Percentiles rank a stretch among this genome's conserved stretches.
Conservation (phyloP, 768 basidiomycete species). For the Phanerodontia chrysosporium region DNA sequence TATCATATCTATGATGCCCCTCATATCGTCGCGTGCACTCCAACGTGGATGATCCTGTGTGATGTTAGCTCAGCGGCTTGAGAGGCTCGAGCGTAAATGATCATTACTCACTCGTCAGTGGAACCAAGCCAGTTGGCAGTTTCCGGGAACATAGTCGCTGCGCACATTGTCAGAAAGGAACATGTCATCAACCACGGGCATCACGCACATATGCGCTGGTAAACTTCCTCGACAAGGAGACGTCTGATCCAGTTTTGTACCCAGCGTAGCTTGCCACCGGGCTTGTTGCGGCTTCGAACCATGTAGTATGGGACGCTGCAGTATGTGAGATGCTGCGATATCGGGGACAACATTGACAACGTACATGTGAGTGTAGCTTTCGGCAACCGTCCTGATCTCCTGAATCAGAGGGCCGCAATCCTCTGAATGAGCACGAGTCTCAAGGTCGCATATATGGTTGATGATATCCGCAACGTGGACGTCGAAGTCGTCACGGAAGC, state of each 20-base stretch:
- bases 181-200: conserved; percentile 5
- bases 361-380: conserved; percentile 55
- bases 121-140: conserved; percentile 53
- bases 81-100: not conserved
- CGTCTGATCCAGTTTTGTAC: conserved; percentile 41
- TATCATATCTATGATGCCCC: not conserved
- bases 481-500: conserved; percentile 60
- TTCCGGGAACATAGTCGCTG: conserved; percentile 60
- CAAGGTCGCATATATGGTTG: conserved; percentile 45
- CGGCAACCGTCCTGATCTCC: conserved; percentile 39
- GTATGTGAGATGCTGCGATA: not conserved
- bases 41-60: conserved; percentile 59
- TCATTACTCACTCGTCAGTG: conserved; percentile 47
- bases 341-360: conserved; percentile 21
- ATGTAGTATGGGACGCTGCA: conserved; percentile 56
- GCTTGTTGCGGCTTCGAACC: conserved; percentile 38
- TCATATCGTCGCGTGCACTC: conserved; percentile 49
- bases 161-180: not conserved
- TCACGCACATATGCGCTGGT: conserved; percentile 48
- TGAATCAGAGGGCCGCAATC: conserved; percentile 29
- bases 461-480: conserved; percentile 45
- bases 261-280: conserved; percentile 29
- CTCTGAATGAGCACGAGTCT: conserved; percentile 35
- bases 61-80: too few relatives aligned
- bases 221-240: conserved; percentile 58